Evolutionary conservation across 768 basidiomycete genomes (phyloP).

Genomic region (Gyrodon lividus): DNA sequence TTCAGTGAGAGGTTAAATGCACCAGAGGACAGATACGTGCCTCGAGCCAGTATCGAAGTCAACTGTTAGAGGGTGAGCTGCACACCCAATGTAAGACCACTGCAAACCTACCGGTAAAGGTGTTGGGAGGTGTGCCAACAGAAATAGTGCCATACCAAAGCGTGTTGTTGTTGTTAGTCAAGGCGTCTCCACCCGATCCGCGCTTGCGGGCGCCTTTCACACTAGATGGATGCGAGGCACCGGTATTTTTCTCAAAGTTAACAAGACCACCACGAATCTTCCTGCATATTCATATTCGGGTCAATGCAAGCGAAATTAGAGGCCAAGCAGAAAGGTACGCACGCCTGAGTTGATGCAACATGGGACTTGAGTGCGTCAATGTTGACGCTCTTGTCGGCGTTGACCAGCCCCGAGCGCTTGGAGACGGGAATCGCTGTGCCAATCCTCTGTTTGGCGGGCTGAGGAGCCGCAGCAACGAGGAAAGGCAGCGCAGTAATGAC

Average conservation of each 20-base stretch:
- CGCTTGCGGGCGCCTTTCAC: neutral
- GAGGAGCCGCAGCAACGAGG: constrained; percentile 9
- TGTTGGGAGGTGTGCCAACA: neutral
- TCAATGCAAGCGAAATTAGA: neutral
- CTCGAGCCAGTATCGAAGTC: constrained; percentile 32
- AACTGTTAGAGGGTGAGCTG: neutral
- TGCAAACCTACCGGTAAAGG: constrained; percentile 9
- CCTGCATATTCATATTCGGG: neutral
- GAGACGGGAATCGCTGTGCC: constrained; percentile 9
- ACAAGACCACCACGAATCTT: neutral
- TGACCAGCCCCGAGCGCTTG: constrained; percentile 4
- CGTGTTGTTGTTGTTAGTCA: neutral
- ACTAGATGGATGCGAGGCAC: neutral
- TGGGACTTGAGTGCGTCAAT: constrained; percentile 7
- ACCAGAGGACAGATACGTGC: neutral
- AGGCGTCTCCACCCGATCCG: neutral
- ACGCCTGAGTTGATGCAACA: constrained; percentile 5
- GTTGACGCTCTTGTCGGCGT: constrained; percentile 7
- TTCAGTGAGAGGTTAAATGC: neutral
- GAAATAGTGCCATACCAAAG: constrained; percentile 8
- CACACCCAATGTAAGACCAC: too few species aligned
- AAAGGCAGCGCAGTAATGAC: constrained; percentile 1
- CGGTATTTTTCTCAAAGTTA: neutral
- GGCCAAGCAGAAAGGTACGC: neutral
- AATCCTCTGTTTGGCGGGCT: neutral